Evolutionary conservation across 768 basidiomycete species (phyloP).

Genomic region (Gloeostereum incarnatum): DNA sequence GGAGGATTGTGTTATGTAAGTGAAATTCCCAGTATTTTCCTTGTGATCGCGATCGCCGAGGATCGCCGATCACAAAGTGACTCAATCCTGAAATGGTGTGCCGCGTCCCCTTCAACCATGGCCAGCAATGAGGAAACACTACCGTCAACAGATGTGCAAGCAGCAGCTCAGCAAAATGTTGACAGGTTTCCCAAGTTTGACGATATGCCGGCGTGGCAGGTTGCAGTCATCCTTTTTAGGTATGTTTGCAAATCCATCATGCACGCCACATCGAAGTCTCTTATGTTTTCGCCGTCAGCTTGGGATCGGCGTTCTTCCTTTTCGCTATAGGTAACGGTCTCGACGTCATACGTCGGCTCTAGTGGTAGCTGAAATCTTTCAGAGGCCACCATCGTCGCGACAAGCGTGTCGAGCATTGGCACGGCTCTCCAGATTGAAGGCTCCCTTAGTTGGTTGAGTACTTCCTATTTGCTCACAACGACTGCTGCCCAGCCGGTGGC

Average conservation of each 20-base stretch:
- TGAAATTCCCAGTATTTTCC: no score
- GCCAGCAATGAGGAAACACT: no score
- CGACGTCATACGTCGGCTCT: neutral
- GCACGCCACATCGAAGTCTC: neutral
- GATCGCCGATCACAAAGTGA: no score
- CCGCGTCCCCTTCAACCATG: no score
- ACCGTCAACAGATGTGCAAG: no score
- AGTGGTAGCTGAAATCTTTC: neutral
- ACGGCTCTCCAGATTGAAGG: constrained; percentile 14
- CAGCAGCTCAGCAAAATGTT: no score
- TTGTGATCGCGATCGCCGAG: no score
- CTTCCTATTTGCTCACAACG: constrained; percentile 16
- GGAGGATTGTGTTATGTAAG: no score
- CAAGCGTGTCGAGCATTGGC: constrained; percentile 15
- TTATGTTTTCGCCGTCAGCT: constrained; percentile 1
- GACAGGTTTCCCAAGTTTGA: constrained; percentile 7
- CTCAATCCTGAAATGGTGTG: no score
- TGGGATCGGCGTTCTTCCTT: constrained; percentile 6
- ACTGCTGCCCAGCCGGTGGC: constrained; percentile 16
- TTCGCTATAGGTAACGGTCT: constrained; percentile 4
- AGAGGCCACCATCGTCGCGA: constrained; percentile 18
- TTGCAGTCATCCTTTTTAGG: constrained; percentile 6
- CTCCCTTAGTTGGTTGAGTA: constrained; percentile 16
- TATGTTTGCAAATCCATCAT: neutral
- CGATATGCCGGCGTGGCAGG: constrained; percentile 7